phyloP scores from a whole-genome alignment of 1,284 basidiomycete species.

The Heterobasidion annosum region DNA sequence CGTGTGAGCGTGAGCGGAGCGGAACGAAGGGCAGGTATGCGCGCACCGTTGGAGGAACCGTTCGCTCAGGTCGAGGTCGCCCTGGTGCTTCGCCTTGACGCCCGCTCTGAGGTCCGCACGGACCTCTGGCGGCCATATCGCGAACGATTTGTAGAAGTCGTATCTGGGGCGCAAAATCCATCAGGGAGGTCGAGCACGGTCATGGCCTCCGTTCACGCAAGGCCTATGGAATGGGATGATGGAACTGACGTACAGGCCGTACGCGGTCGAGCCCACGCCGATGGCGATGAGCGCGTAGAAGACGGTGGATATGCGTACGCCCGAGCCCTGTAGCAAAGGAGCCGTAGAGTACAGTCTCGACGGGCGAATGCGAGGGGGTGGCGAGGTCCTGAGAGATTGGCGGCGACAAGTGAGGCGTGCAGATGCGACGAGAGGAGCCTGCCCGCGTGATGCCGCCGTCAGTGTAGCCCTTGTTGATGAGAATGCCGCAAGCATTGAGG shows the following conservation, averaged over 20 bases:
- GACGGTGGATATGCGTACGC: slow-evolving; percentile 1
- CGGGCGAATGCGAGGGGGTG: background rate
- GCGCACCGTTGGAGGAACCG: slow-evolving; percentile 47
- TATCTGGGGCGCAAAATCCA: slow-evolving; percentile 32
- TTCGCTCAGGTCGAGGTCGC: slow-evolving; percentile 46
- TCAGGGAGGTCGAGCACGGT: slow-evolving; percentile 6
- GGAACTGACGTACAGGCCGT: slow-evolving; percentile 1
- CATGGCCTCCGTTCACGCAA: background rate
- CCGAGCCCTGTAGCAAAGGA: background rate
- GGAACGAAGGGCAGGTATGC: background rate
- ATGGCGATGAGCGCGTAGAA: slow-evolving; percentile 1
- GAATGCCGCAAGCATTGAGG: too few relatives aligned
- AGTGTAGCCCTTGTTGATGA: too few relatives aligned
- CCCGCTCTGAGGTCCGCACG: slow-evolving; percentile 56
- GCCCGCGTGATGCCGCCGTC: too few relatives aligned
- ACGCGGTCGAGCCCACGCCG: slow-evolving; percentile 1
- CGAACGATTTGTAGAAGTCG: slow-evolving; percentile 50
- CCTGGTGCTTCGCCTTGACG: slow-evolving; percentile 52
- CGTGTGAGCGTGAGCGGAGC: slow-evolving; percentile 1
- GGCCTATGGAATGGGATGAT: background rate
- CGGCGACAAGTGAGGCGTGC: background rate
- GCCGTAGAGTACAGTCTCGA: background rate
- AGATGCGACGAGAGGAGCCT: background rate
- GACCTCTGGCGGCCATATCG: slow-evolving; percentile 58
- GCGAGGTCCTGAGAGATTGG: background rate